Evolutionary conservation across 805 yeast species (phyloP).

Genomic region (Saturnispora kantuleensis): DNA sequence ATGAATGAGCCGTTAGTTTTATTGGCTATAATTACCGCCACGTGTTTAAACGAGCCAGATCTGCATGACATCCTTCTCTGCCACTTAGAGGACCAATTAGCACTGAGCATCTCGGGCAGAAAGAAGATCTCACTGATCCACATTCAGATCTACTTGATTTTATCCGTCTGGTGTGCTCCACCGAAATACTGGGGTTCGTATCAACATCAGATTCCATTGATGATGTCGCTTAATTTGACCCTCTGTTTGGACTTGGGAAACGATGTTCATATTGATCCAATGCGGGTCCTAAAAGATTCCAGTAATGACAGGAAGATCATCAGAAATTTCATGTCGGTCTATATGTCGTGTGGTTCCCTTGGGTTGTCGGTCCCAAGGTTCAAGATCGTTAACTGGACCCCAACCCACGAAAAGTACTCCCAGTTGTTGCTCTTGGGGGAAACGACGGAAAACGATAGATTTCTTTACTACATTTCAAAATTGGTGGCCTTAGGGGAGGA

Average conservation of each 20-base stretch:
- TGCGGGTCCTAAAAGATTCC: slow-evolving; percentile 20
- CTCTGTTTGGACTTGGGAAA: slow-evolving; percentile 41
- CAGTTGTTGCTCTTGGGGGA: slow-evolving; percentile 28
- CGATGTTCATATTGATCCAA: slow-evolving; percentile 23
- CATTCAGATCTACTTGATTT: slow-evolving; percentile 34
- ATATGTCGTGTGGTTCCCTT: slow-evolving; percentile 41
- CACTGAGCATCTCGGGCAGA: slow-evolving; percentile 34
- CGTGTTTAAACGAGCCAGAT: slow-evolving; percentile 36
- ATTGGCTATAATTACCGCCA: slow-evolving; percentile 35
- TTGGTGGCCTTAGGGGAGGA: slow-evolving; percentile 43
- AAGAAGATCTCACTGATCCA: slow-evolving; percentile 34
- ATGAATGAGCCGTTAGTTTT: slow-evolving; percentile 36
- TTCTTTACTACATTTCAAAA: slow-evolving; percentile 35
- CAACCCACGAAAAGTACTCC: slow-evolving; percentile 32
- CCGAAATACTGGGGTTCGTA: slow-evolving; percentile 43
- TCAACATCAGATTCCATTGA: slow-evolving; percentile 40
- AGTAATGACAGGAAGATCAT: slow-evolving; percentile 29
- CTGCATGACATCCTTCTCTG: slow-evolving; percentile 33
- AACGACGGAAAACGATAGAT: slow-evolving; percentile 30
- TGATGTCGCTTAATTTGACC: slow-evolving; percentile 35
- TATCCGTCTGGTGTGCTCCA: slow-evolving; percentile 46
- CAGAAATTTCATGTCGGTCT: slow-evolving; percentile 38
- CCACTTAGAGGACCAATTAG: slow-evolving; percentile 36
- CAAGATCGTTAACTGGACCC: slow-evolving; percentile 39
- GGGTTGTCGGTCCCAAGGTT: slow-evolving; percentile 43